Evolutionary conservation across 2,329 filamentous ascomycete species (phyloP).

Genomic region (Tolypocladium pustulatum): DNA sequence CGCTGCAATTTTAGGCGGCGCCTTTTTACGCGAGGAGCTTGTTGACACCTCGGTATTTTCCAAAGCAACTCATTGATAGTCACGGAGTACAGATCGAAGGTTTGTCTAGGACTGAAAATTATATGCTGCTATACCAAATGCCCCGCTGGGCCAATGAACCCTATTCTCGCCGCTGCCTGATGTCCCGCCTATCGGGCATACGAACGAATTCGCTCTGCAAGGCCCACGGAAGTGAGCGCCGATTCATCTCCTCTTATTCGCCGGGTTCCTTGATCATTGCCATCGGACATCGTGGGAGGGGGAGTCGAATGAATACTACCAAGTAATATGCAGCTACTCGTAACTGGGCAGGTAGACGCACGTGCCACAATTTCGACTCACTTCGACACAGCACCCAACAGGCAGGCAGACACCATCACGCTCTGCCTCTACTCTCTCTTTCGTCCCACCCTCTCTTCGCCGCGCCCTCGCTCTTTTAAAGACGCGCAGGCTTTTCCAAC

Average conservation of each 20-base stretch:
- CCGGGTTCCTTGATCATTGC: neutral
- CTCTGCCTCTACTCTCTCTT: neutral
- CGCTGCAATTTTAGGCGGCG: neutral
- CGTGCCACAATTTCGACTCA: neutral
- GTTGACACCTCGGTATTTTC: no score
- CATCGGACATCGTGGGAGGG: neutral
- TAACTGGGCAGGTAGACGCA: neutral
- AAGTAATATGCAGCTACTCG: no score
- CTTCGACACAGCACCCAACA: neutral
- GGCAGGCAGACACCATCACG: neutral
- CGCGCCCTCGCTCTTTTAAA: neutral
- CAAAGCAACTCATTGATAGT: no score
- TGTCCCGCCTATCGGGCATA: neutral
- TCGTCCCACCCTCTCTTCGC: neutral
- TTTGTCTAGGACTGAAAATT: no score
- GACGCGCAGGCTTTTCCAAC: neutral
- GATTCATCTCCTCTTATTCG: neutral
- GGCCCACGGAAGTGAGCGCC: neutral
- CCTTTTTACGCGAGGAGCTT: no score
- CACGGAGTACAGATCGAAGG: no score
- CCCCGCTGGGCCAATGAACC: no score
- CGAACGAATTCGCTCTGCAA: neutral
- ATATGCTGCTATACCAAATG: no score
- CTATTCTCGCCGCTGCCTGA: no score
- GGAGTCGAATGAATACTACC: neutral